Conservation (phyloP, 331 rosid species). For the Pyrus hybrid region DNA sequence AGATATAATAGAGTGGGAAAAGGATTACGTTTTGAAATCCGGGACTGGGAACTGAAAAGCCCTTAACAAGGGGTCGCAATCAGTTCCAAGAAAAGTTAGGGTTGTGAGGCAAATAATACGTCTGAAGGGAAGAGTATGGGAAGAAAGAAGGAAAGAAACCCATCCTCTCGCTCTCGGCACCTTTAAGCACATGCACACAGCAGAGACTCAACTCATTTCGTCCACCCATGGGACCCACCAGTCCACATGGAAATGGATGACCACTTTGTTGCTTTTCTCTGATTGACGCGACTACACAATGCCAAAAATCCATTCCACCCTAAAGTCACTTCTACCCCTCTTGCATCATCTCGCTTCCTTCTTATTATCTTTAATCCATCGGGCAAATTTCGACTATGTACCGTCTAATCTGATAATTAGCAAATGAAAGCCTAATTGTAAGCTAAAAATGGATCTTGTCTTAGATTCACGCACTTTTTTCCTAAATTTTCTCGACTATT, state of each 20-base stretch:
- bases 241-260: neutral
- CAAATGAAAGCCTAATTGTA: constrained; percentile 4
- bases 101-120: constrained; percentile 17
- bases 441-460: neutral
- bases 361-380: neutral
- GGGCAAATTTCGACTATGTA: constrained; percentile 11
- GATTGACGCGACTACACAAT: constrained; percentile 22
- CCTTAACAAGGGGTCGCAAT: constrained; percentile 21
- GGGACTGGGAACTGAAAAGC: neutral
- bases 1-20: neutral
- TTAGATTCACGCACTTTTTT: neutral
- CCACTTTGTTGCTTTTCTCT: neutral
- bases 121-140: constrained; percentile 11
- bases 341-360: neutral
- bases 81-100: constrained; percentile 10
- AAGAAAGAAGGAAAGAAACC: neutral
- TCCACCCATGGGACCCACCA: constrained; percentile 34
- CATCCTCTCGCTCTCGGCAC: neutral
- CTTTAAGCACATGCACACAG: constrained; percentile 55
- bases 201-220: constrained; percentile 19
- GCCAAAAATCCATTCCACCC: neutral
- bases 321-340: constrained; percentile 16
- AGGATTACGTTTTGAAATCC: neutral
- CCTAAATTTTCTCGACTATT: neutral
- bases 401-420: neutral